Base-by-base conservation (phyloP, 2,329 filamentous ascomycete species). In the Hortaea werneckii region DNA sequence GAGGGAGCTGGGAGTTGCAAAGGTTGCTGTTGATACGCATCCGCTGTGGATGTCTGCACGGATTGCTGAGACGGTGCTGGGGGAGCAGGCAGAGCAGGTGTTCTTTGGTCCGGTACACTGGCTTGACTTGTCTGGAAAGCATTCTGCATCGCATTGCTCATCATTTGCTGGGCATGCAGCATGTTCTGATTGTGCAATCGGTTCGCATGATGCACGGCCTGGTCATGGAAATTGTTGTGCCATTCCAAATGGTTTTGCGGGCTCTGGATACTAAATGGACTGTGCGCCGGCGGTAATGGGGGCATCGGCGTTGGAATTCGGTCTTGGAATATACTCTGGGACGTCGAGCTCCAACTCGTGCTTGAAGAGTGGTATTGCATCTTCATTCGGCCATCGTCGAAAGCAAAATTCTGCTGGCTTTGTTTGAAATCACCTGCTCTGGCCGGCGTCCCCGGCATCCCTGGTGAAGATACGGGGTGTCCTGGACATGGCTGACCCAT, bases 321-420 rank as follows among this genome's bases (percentile, higher is more conserved):
- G 8, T 10, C 10, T 10, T n/a, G 20, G 9, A 13, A 20, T 13
- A 40, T 10, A 10, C 8, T 8, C 37, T 10, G 37, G 10, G 40
- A 5, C 5, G 40, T 34, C 3, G 44, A 13, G 20, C 29, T 35
- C 11, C 6, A 32, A 11, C 12, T 47, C 11, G 35, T 40, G 26
- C 34, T 29, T 12, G 38, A 40, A 30, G 28, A 41, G 13, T 47
- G 45, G 41, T 37, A 43, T 27, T 47, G 41, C 10, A 35, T 12
- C 3, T 8, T 20, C 4, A 8, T 43, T 6, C n/a, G n/a, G 32
- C 45, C 45, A 37, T 47, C 41, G 30, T 41, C 39, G 45, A 39
- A 47, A 20, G 35, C 38, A 26, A 37, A 47, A 11, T 47, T 45
- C 27, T 47, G 41, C 9, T 44, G 27, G 27, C 34, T 35, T 5